phyloP scores from a whole-genome alignment of 129 eudicot species.

The Tanacetum coccineum region DNA sequence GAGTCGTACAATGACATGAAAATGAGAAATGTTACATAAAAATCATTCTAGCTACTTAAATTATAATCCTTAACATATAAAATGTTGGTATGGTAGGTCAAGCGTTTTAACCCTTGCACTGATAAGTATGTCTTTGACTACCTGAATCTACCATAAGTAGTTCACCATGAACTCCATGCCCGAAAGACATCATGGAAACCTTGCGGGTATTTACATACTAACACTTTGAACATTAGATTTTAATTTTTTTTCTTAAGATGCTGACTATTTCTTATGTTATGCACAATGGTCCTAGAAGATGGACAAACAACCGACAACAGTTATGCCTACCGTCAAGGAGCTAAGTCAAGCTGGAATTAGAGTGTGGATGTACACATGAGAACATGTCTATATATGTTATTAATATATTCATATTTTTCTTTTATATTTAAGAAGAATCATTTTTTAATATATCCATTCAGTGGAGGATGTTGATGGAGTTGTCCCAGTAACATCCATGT shows the following conservation, averaged over 20 bases:
- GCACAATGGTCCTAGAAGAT: conserved; percentile 20
- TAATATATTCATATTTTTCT: too few relatives aligned
- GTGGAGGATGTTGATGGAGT: too few relatives aligned
- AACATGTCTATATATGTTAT: too few relatives aligned
- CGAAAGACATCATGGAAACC: conserved; percentile 30
- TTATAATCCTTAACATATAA: neutral
- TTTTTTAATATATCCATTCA: too few relatives aligned
- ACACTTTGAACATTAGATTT: neutral
- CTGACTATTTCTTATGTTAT: conserved; percentile 11
- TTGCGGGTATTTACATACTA: conserved; percentile 32
- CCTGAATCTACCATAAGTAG: conserved; percentile 41
- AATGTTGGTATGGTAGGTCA: conserved; percentile 26
- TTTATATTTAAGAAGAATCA: too few relatives aligned
- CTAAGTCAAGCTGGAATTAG: conserved; percentile 36
- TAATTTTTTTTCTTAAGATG: neutral
- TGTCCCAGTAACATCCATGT: too few relatives aligned
- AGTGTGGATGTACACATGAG: conserved; percentile 31
- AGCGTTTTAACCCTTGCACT: conserved; percentile 45
- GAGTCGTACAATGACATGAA: too few relatives aligned
- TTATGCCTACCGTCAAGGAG: conserved; percentile 37
- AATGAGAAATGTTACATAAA: too few relatives aligned
- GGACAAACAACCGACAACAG: conserved; percentile 41
- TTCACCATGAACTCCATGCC: conserved; percentile 48
- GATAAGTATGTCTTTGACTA: conserved; percentile 34
- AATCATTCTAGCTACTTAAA: neutral